These are phyloP conservation scores for Cercospora zeae-maydis DNA, from an alignment of 2,329 filamentous ascomycete species.

Conservation along the genomic window DNA sequence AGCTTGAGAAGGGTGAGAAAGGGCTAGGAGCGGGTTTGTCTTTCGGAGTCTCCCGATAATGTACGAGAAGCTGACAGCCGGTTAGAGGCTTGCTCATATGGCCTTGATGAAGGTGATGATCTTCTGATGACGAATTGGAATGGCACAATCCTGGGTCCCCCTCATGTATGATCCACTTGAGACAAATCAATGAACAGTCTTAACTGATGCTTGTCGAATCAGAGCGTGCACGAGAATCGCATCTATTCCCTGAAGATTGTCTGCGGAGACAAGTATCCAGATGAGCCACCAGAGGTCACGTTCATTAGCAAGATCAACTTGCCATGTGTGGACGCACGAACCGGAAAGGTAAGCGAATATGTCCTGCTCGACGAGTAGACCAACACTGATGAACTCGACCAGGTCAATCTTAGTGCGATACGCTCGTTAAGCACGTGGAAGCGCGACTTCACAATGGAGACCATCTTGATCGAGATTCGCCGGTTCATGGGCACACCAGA, in stretches of 20 bases:
- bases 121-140: slow-evolving; percentile 98
- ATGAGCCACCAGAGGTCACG: slow-evolving; percentile 80
- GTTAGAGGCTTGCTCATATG: slow-evolving; percentile 92
- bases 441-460: slow-evolving; percentile 92
- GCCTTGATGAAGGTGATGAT: slow-evolving; percentile 89
- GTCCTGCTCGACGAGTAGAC: not conserved
- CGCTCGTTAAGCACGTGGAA: slow-evolving; percentile 88
- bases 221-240: slow-evolving; percentile 96
- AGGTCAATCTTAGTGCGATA: slow-evolving; percentile 80
- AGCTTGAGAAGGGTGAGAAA: slow-evolving; percentile 99
- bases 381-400: slow-evolving; percentile 5
- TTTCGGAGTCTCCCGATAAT: not conserved
- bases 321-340: slow-evolving; percentile 80
- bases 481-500: slow-evolving; percentile 90
- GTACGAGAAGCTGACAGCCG: slow-evolving; percentile 11
- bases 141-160: slow-evolving; percentile 92
- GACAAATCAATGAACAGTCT: not conserved
- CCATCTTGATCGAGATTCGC: slow-evolving; percentile 74
- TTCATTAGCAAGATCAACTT: slow-evolving; percentile 95
- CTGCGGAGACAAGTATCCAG: slow-evolving; percentile 86
- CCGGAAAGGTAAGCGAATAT: slow-evolving; percentile 60
- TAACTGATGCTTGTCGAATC: slow-evolving; percentile 12
- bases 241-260: slow-evolving; percentile 98
- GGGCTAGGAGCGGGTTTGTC: slow-evolving; percentile 77
- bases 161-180: slow-evolving; percentile 66